A percentile compares a stretch with the other conserved stretches of the same genome.
phyloP scores from a whole-genome alignment of 495 filamentous ascomycete species.

The Neurospora tetraspora region DNA sequence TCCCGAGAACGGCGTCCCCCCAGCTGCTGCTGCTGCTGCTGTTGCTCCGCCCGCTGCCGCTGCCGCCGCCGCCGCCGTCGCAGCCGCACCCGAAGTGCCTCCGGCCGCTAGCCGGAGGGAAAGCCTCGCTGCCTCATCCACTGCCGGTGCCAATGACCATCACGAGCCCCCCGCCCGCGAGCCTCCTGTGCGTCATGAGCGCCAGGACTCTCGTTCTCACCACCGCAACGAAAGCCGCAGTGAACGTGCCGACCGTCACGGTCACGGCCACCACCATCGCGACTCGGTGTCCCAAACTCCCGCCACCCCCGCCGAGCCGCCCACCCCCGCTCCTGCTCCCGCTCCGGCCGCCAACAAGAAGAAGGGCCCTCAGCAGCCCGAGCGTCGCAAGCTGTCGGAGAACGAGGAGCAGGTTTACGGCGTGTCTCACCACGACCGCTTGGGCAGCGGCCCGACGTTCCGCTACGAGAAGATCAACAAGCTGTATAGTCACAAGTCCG shows the following conservation, averaged over 20 bases:
- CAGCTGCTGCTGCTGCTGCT: conserved; percentile 19
- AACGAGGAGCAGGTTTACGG: conserved; percentile 72
- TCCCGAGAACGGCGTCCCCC: conserved; percentile 31
- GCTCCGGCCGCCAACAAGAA: conserved; percentile 37
- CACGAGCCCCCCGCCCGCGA: conserved; percentile 1
- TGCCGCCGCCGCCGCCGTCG: conserved; percentile 21
- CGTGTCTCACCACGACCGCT: conserved; percentile 75
- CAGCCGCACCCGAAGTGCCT: conserved; percentile 21
- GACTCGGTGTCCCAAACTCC: conserved; percentile 41
- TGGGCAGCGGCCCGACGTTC: conserved; percentile 64
- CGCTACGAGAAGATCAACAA: conserved; percentile 76
- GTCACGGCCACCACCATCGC: conserved; percentile 20
- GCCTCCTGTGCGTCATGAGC: neutral
- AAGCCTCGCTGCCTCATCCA: conserved; percentile 33
- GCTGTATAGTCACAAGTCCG: conserved; percentile 70
- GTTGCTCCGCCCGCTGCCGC: conserved; percentile 18
- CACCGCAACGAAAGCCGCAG: neutral
- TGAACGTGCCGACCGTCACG: neutral
- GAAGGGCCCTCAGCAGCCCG: conserved; percentile 41
- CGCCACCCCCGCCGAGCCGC: conserved; percentile 21
- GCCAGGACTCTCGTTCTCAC: neutral
- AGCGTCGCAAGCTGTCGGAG: conserved; percentile 58
- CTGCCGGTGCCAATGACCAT: neutral
- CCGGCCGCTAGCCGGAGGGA: conserved; percentile 35
- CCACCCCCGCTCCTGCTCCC: conserved; percentile 15